Base-by-base conservation (phyloP, 805 yeast genomes). In the Metschnikowia shivogae region DNA sequence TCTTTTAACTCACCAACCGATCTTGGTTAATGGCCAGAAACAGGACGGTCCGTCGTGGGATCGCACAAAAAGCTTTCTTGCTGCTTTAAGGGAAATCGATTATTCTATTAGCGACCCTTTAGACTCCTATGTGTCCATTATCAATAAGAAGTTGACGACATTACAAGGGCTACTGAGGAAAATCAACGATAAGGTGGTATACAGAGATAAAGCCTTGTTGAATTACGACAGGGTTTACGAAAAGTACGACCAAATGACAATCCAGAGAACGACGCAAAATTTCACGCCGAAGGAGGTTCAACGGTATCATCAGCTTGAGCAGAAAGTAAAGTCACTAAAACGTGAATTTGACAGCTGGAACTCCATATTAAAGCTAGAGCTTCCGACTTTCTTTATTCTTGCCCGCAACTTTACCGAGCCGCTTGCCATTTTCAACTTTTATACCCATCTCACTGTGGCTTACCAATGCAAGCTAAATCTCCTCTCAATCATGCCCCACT, bases 371-470 rank as follows among this genome's bases (percentile, higher is more conserved):
- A 76, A 76, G 45, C 46, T 45, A 27, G 84, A 79, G 34, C 53
- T 81, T 1, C 82, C 84, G 0, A 39, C 48, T 3, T 73, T 77
- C 39, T 64, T 73, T 44, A 45, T 59, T 6, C 56, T 72, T 9
- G 58, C 72, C 0, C 46, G 60, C 3, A 24, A 43, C 6, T 54
- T 72, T 20, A 54, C 70, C 33, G 55, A 58, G 20, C 68, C 67
- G 4, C 39, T 74, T 4, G 60, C 67, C 26, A 44, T 52, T 3
- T 54, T 64, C 45, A 45, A 67, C 11, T 77, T 66, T 48, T 79
- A 58, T 47, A 56, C 68, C 4, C 71, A 70, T 30, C 57, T 73
- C 28, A 54, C 65, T 5, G 56, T 65, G 24, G 34, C 57, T 28
- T 71, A 73, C 55, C 65, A 69, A 51, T 33, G 57, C 10, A 45